Evolutionary conservation across 768 basidiomycete genomes (phyloP).

Genomic region (Tulasnella sp.): DNA sequence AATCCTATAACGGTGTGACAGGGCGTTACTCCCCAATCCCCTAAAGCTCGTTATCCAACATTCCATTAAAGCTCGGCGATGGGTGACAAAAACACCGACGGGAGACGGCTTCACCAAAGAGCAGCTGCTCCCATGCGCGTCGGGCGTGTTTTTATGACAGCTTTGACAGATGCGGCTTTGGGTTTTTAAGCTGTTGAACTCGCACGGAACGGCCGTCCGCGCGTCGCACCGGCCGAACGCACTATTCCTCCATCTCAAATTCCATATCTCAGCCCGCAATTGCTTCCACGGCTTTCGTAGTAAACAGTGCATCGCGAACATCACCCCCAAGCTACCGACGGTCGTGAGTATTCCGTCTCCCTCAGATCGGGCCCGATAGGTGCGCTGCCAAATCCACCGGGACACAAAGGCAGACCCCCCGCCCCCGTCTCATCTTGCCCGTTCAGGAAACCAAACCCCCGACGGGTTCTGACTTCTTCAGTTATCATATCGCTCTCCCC

Average conservation of each 20-base stretch:
- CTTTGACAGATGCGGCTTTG: too few relatives aligned
- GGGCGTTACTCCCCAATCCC: too few relatives aligned
- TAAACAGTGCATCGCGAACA: background rate
- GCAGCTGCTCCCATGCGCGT: too few relatives aligned
- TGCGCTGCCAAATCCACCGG: background rate
- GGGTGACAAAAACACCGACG: too few relatives aligned
- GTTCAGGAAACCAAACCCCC: background rate
- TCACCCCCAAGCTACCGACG: background rate
- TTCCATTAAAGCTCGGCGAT: too few relatives aligned
- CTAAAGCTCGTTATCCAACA: too few relatives aligned
- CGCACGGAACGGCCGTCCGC: too few relatives aligned
- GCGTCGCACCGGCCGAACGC: too few relatives aligned
- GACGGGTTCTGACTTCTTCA: background rate
- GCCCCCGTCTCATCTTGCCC: background rate
- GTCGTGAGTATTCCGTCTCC: background rate
- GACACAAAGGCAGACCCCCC: slow-evolving; percentile 2
- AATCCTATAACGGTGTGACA: too few relatives aligned
- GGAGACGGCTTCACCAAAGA: too few relatives aligned
- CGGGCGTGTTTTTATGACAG: too few relatives aligned
- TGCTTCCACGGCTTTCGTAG: background rate
- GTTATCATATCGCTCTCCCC: slow-evolving; percentile 2
- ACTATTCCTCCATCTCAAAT: background rate
- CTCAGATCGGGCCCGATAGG: background rate
- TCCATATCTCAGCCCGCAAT: background rate
- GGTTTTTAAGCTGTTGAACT: too few relatives aligned